phyloP scores from a whole-genome alignment of 805 yeast species.

The Yarrowia sp. region DNA sequence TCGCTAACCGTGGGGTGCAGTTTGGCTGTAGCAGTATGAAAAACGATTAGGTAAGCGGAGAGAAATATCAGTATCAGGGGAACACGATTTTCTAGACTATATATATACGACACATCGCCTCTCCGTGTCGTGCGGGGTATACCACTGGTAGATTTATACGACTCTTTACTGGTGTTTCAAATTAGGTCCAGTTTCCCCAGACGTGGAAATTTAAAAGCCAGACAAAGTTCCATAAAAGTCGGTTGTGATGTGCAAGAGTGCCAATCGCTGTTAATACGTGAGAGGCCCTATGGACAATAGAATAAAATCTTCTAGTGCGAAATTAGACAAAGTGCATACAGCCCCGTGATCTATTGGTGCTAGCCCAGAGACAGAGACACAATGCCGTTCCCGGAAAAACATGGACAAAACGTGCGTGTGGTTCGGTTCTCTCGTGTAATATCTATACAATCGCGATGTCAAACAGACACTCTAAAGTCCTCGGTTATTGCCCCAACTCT shows the following conservation, averaged over 20 bases:
- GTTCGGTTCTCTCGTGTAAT: no score
- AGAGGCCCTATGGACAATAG: neutral
- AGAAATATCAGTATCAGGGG: no score
- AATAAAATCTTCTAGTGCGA: neutral
- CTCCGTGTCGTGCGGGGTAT: neutral
- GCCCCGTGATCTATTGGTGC: neutral
- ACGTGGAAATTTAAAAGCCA: constrained; percentile 6
- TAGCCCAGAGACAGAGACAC: neutral
- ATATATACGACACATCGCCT: neutral
- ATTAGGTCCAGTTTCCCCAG: neutral
- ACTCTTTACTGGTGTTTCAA: neutral
- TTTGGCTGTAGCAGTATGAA: neutral
- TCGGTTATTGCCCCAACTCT: constrained; percentile 20
- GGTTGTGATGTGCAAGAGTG: constrained; percentile 1
- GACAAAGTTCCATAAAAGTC: constrained; percentile 24
- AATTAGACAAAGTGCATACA: neutral
- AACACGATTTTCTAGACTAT: no score
- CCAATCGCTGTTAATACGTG: neutral
- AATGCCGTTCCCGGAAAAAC: no score
- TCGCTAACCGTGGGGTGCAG: constrained; percentile 30
- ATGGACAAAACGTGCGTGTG: no score
- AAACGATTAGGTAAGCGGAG: no score
- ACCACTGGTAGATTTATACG: no score
- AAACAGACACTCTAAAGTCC: constrained; percentile 1
- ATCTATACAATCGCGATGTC: neutral